Base-by-base conservation (phyloP, 129 eudicot genomes). In the Logfia minima region DNA sequence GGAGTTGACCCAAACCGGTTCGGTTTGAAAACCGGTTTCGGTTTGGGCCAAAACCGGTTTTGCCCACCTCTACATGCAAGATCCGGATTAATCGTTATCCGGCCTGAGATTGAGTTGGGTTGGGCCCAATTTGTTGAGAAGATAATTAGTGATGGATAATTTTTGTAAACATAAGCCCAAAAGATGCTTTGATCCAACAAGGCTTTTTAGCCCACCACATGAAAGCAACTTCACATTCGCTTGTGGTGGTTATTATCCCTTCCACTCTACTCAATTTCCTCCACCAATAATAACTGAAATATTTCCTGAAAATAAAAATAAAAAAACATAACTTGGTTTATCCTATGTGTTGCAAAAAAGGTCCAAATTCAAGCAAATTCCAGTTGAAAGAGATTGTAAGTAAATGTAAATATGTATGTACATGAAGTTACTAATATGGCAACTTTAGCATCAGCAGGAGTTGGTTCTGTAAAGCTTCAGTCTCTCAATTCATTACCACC, bases 261-360 rank as follows among this genome's bases (percentile, higher is more conserved):
- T 81, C 89, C 72, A 61, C 65, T 51, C 74, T 10, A 31, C 11
- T 69, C 59, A 74, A 48, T 72, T 81, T 28, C 80, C 81, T 73
- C 91, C 98, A 92, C 98, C 74, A 79, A 83, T 68, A 74, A 68
- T 88, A 92, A 92, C 91, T 52, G 86, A 82, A 87, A 58, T 22
- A 82, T 74, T 84, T 32, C 80, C 82, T 80, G 16, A 63, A 63
- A 51, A 65, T 0, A 9, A 62, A 62, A 13, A 2, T 0, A 7
- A 61, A 62, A 59, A 65, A 1, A 55, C 63, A 13, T 48, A 19
- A 19, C 41, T 53, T 56, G 43, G 69, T 17, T 75, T 7, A 66
- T 74, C 79, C 74, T 37, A 60, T 35, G 68, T 28, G 43, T 48
- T 70, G 39, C 73, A 64, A 24, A 64, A 24, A 79, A 64, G 77